Evolutionary conservation across 2,329 filamentous ascomycete species (phyloP), one percentile per base, ranked within the genome.

Genomic region (Talaromyces rugulosus): DNA sequence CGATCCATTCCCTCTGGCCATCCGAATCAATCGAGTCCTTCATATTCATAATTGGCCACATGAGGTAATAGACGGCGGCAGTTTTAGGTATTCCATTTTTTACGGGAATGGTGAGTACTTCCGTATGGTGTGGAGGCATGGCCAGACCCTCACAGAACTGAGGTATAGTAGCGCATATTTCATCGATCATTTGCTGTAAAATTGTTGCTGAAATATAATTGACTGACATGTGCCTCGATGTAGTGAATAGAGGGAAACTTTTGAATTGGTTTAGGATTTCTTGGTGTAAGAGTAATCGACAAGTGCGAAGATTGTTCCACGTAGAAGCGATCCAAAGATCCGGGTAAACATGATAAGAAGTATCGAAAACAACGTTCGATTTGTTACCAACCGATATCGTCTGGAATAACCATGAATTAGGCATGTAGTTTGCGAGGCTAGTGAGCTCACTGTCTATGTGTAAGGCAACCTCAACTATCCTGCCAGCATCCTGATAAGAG

Each of bases 291-390:
- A 65, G 44, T 14, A 66, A 34, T 33, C 63, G 63, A 36, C 57
- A 66, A 34, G 61, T 59, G n/a, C 62, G 63, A 27, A 65, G 51
- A 50, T 63, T 59, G 42, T 66, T 66, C 63, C 65, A 63, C 9
- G 62, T 57, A 33, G 52, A 61, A 42, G 65, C 54, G 9, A 61
- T 40, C 65, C 65, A 66, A 18, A 59, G 51, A 59, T 66, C 65
- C 1, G 63, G 44, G 40, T 66, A 66, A 36, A 58, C 34, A 36
- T 65, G 63, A 31, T 59, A 58, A 2, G 60, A 53, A 1, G 54
- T 31, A 33, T 28, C 59, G 28, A 59, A 44, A 14, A 61, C 56
- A 34, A 51, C 9, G 36, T 56, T 40, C 2, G 40, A 30, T n/a
- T 54, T 34, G n/a, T 28, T 34, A 16, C 18, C 14, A 18, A 28